phyloP scores from a whole-genome alignment of 2,329 filamentous ascomycete species.

The Aquanectria penicillioides region DNA sequence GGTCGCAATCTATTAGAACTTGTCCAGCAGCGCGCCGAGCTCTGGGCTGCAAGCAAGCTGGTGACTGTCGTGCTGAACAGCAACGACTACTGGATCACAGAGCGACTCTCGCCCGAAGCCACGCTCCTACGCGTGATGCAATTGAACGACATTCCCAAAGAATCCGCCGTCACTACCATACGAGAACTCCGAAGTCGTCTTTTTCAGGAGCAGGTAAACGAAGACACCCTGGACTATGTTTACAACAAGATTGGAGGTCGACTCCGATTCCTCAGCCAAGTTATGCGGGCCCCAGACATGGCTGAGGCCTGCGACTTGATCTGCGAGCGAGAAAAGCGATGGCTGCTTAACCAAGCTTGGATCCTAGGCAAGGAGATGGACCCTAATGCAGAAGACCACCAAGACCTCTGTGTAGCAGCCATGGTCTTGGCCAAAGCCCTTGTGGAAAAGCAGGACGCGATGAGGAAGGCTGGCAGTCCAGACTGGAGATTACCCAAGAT shows the following conservation, averaged over 20 bases:
- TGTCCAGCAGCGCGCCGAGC: constrained; percentile 76
- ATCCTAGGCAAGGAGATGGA: constrained; percentile 73
- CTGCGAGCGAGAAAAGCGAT: constrained; percentile 69
- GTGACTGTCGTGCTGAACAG: constrained; percentile 68
- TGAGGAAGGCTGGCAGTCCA: constrained; percentile 22
- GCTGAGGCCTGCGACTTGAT: constrained; percentile 62
- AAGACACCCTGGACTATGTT: constrained; percentile 57
- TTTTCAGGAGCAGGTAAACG: constrained; percentile 52
- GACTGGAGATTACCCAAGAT: constrained; percentile 55
- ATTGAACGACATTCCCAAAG: constrained; percentile 61
- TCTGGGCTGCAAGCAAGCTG: constrained; percentile 77
- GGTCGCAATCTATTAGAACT: constrained; percentile 75
- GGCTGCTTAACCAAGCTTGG: constrained; percentile 75
- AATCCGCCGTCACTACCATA: constrained; percentile 59
- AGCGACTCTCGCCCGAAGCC: constrained; percentile 64
- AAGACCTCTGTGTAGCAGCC: constrained; percentile 64
- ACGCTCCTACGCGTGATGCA: constrained; percentile 65
- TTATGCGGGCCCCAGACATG: constrained; percentile 64
- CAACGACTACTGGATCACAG: constrained; percentile 69
- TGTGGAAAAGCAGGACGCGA: constrained; percentile 57
- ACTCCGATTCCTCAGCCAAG: constrained; percentile 62
- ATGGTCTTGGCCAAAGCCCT: constrained; percentile 68
- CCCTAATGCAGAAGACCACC: constrained; percentile 74
- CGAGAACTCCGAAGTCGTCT: constrained; percentile 58
- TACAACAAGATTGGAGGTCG: constrained; percentile 65